phyloP scores from a whole-genome alignment of 768 basidiomycete species.

The Lyophyllum semitale region DNA sequence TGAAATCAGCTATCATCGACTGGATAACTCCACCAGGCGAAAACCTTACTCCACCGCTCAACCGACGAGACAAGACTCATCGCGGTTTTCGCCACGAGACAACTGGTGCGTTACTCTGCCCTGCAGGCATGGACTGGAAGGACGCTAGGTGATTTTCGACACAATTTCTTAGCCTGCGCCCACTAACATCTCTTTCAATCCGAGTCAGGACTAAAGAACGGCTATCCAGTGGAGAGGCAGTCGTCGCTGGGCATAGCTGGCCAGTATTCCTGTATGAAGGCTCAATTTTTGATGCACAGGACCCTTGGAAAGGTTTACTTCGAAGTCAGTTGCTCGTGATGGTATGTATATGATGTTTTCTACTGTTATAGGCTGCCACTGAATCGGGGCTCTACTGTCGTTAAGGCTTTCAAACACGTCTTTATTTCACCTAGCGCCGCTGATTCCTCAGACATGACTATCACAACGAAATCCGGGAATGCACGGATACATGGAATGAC shows the following conservation, averaged over 20 bases:
- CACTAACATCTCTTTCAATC: not conserved
- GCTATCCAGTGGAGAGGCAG: conserved; percentile 4
- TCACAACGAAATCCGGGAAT: conserved; percentile 7
- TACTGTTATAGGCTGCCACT: too few relatives aligned
- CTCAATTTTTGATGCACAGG: conserved; percentile 18
- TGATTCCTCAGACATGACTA: not conserved
- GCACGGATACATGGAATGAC: conserved; percentile 15
- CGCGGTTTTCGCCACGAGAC: conserved; percentile 10
- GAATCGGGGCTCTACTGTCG: not conserved
- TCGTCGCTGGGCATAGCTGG: conserved; percentile 22
- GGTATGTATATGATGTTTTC: conserved; percentile 7
- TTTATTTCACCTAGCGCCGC: conserved; percentile 1
- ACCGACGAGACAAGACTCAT: conserved; percentile 4
- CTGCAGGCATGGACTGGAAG: conserved; percentile 10
- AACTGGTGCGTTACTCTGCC: conserved; percentile 13
- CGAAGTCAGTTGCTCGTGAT: conserved; percentile 19
- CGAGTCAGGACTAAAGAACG: not conserved
- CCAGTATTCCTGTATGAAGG: conserved; percentile 22
- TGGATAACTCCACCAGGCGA: conserved; percentile 23
- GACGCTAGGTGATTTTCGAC: conserved; percentile 2
- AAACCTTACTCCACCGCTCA: conserved; percentile 7
- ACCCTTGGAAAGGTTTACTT: conserved; percentile 27
- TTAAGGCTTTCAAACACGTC: conserved; percentile 9
- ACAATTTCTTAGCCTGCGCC: too few relatives aligned
- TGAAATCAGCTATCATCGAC: conserved; percentile 19